Percentiles rank a stretch among this genome's conserved stretches.
These are phyloP conservation scores for Grammothele lineata DNA, from an alignment of 768 basidiomycete species.

Conservation along the genomic window DNA sequence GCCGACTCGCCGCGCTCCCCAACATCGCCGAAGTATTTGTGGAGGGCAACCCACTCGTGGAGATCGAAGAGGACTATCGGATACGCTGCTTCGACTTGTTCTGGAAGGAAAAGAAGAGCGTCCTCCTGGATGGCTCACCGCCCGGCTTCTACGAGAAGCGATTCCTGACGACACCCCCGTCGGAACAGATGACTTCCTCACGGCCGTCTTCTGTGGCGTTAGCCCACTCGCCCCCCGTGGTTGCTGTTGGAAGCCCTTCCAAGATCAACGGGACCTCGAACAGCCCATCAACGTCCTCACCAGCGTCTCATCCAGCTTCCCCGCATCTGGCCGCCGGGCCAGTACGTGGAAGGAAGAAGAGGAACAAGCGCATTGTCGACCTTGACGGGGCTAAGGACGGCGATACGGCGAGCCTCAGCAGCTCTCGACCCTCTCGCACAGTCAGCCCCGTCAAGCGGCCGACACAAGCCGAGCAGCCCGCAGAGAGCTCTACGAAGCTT, in stretches of 20 bases:
- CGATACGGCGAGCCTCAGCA: conserved; percentile 25
- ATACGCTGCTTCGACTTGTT: conserved; percentile 81
- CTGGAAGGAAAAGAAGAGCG: conserved; percentile 73
- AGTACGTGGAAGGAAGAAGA: conserved; percentile 51
- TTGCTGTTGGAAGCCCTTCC: conserved; percentile 45
- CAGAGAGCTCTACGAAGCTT: background rate
- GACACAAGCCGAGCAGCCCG: background rate
- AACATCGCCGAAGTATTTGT: conserved; percentile 79
- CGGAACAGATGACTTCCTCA: conserved; percentile 49
- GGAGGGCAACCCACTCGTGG: conserved; percentile 77
- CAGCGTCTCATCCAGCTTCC: conserved; percentile 39
- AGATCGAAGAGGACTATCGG: conserved; percentile 67
- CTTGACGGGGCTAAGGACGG: conserved; percentile 47
- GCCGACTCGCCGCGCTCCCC: conserved; percentile 75
- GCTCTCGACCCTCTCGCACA: conserved; percentile 19
- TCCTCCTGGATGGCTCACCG: conserved; percentile 69
- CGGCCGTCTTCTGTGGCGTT: conserved; percentile 44
- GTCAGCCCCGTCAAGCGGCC: conserved; percentile 15
- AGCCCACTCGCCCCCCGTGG: conserved; percentile 57
- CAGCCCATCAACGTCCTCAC: conserved; percentile 30
- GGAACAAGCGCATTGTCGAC: conserved; percentile 74
- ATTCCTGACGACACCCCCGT: conserved; percentile 44
- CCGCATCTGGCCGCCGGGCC: conserved; percentile 39
- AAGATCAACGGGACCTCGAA: conserved; percentile 3
- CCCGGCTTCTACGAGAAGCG: conserved; percentile 73